phyloP scores from a whole-genome alignment of 495 filamentous ascomycete genomes.

The Aspergillus biplanus region DNA sequence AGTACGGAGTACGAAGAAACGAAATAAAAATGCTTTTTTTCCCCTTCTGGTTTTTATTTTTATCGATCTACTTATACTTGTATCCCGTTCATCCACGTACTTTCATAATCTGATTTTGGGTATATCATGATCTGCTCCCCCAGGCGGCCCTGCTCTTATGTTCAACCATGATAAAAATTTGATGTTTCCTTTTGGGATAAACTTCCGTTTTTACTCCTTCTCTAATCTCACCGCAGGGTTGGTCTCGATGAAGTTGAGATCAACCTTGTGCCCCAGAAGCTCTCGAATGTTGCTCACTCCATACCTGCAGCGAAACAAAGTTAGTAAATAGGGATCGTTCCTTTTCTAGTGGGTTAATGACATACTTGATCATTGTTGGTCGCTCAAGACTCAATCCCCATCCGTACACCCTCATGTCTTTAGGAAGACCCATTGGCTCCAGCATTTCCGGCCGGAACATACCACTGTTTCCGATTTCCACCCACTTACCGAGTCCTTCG shows the following conservation, averaged over 20 bases:
- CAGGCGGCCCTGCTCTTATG: conserved; percentile 7
- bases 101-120: conserved; percentile 17
- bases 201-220: conserved; percentile 59
- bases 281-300: conserved; percentile 83
- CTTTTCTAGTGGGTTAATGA: conserved; percentile 5
- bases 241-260: conserved; percentile 77
- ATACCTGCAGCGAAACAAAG: conserved; percentile 49
- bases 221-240: conserved; percentile 84
- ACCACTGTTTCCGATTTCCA: conserved; percentile 96
- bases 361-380: conserved; percentile 95
- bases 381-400: conserved; percentile 90
- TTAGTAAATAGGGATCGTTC: too few species aligned
- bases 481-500: conserved; percentile 84
- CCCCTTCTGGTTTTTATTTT: conserved; percentile 10
- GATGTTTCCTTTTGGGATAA: conserved; percentile 2
- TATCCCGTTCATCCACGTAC: conserved; percentile 8
- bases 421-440: conserved; percentile 85
- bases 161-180: conserved; percentile 16
- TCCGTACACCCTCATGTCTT: conserved; percentile 85
- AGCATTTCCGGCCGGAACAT: conserved; percentile 99
- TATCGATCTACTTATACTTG: conserved; percentile 5
- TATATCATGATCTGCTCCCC: conserved; percentile 19
- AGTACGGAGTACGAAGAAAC: background rate
- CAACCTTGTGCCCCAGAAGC: conserved; percentile 82
- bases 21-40: background rate